Evolutionary conservation across 257 asterid species (phyloP).

Genomic region (Lycium ferocissimum): DNA sequence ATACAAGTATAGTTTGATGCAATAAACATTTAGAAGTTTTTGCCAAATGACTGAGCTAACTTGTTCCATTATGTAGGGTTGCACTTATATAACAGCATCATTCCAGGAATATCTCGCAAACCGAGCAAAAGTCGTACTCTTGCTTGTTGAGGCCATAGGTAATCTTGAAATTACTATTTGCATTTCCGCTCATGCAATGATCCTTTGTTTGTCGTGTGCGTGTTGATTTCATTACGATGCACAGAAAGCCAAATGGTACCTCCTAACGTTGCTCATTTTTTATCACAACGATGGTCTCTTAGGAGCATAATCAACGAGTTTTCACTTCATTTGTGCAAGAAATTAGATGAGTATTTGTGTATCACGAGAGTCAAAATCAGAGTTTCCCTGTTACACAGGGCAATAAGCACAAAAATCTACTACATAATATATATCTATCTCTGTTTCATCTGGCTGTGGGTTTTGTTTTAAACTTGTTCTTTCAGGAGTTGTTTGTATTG

Average conservation of each 20-base stretch:
- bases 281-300: background rate
- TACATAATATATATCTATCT: too few species aligned
- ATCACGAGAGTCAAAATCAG: too few species aligned
- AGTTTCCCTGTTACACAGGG: too few species aligned
- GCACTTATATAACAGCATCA: slow-evolving; percentile 64
- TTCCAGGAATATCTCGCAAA: slow-evolving; percentile 62
- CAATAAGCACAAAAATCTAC: too few species aligned
- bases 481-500: background rate
- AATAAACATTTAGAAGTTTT: background rate
- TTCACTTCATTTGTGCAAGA: background rate
- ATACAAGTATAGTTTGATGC: background rate
- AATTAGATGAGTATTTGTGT: too few species aligned
- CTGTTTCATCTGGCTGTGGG: too few species aligned
- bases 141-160: slow-evolving; percentile 93
- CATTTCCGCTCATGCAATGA: background rate
- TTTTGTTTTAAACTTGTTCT: too few species aligned
- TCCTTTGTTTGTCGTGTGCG: background rate
- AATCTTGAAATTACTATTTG: slow-evolving; percentile 21
- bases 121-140: slow-evolving; percentile 65
- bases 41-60: slow-evolving; percentile 22
- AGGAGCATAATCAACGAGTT: background rate
- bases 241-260: background rate
- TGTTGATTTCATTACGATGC: background rate
- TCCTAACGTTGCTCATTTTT: background rate
- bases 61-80: slow-evolving; percentile 58